Conservation (phyloP, 2,329 filamentous ascomycete genomes). For the Aspergillus ustus region DNA sequence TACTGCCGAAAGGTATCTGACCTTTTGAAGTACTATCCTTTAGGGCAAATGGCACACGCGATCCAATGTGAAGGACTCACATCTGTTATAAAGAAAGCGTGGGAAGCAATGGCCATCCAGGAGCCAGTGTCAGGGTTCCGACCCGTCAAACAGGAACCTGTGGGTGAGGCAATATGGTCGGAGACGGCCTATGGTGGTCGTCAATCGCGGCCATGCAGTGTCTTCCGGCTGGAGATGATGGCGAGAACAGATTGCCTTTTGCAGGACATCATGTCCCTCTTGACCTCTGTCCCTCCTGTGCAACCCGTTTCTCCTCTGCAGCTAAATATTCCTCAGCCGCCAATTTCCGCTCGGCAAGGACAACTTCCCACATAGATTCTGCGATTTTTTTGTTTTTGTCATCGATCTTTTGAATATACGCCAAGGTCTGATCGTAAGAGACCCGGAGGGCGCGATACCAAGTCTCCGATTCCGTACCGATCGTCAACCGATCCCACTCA, state of each 20-base stretch:
- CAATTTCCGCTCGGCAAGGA: constrained; percentile 44
- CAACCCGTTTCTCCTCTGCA: constrained; percentile 41
- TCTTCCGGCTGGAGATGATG: not conserved
- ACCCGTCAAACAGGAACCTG: not conserved
- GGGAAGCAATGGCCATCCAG: not conserved
- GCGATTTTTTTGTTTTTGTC: constrained; percentile 34
- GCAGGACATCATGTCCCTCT: not conserved
- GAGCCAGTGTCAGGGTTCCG: not conserved
- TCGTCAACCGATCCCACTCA: constrained; percentile 44
- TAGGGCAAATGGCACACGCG: not conserved
- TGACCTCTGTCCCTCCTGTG: constrained; percentile 26
- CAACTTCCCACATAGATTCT: constrained; percentile 44
- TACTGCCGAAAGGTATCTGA: not conserved
- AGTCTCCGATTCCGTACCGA: constrained; percentile 22
- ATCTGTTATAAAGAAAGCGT: not conserved
- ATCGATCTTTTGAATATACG: constrained; percentile 34
- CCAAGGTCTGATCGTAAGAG: constrained; percentile 27
- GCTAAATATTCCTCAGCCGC: constrained; percentile 33
- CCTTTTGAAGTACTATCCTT: not conserved
- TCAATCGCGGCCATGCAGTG: not conserved
- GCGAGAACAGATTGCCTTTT: not conserved
- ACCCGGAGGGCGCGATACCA: constrained; percentile 32
- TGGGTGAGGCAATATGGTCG: not conserved
- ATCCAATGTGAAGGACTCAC: not conserved
- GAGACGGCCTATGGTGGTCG: not conserved